These are phyloP conservation scores for Colletotrichum phormii DNA, from an alignment of 2,329 filamentous ascomycete species.

Conservation along the genomic window DNA sequence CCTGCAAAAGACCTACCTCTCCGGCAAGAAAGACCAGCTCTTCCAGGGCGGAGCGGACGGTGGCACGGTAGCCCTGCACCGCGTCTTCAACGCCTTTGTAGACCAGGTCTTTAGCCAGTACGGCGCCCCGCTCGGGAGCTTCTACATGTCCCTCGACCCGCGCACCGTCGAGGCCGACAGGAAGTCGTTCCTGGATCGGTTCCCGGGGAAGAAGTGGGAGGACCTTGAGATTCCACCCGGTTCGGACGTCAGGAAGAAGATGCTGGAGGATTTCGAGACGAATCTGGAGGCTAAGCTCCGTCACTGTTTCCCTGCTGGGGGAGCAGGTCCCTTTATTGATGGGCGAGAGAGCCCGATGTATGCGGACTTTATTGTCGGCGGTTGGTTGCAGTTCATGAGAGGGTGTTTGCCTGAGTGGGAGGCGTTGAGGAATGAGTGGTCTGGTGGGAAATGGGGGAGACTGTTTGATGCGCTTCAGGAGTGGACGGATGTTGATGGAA, in stretches of 20 bases:
- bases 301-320: constrained; percentile 44
- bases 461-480: constrained; percentile 59
- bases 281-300: neutral
- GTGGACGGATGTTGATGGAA: constrained; percentile 47
- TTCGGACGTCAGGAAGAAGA: neutral
- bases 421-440: constrained; percentile 55
- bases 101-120: constrained; percentile 33
- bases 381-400: constrained; percentile 62
- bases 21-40: constrained; percentile 61
- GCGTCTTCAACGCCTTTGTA: constrained; percentile 49
- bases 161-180: neutral
- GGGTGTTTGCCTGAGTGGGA: constrained; percentile 58
- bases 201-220: neutral
- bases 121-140: neutral
- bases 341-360: constrained; percentile 61
- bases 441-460: constrained; percentile 61
- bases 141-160: constrained; percentile 7
- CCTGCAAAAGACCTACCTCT: constrained; percentile 64
- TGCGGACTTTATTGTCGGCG: constrained; percentile 68
- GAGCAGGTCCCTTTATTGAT: constrained; percentile 54
- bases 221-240: neutral
- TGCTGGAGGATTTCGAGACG: neutral
- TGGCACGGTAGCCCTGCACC: constrained; percentile 50
- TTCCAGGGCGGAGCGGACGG: constrained; percentile 44
- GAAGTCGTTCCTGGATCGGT: neutral